Evolutionary conservation across 2,329 filamentous ascomycete genomes (phyloP), one percentile per base, ranked within the genome.

Genomic region (Ophiostoma ulmi): DNA sequence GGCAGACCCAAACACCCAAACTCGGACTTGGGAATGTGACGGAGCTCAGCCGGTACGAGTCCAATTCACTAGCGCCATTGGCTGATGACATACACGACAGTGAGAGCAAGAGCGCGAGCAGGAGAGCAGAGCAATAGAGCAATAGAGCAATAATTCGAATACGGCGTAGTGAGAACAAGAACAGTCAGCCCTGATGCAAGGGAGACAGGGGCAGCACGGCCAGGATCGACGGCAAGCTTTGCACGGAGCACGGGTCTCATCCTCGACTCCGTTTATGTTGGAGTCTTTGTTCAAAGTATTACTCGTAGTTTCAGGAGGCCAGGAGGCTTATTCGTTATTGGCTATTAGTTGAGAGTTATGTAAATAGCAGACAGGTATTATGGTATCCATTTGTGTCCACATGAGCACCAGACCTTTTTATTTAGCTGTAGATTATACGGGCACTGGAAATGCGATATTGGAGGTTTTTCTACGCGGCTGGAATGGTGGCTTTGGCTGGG

Each of bases 201-300:
- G 63, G 63, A 65, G 63, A 35, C 36, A 20, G 35, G 58, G 61
- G 17, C 20, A 39, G 63, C 63, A 65, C 63, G 63, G 63, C 17
- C 63, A 8, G 36, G 63, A 65, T 65, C 63, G 63, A 39, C 63
- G 63, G 63, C 63, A 65, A 39, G 63, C 63, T 65, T 65, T 65
- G 63, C 63, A 65, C 63, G 63, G 63, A 39, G 61, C 35, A 10
- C 61, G 13, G 17, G 58, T 20, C 58, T 14, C 31, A 22, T 22
- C 20, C 22, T 58, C 52, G 31, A 31, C 31, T 31, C 31, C 31
- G 31, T 31, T 31, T 31, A 31, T 31, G 31, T 31, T 31, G 31
- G 31, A 31, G 31, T 31, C 31, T 31, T 31, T 31, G 31, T n/a
- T n/a, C n/a, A n/a, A n/a, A n/a, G n/a, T n/a, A n/a, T n/a, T 31